Evolutionary conservation across 345 rosid species (phyloP).

Genomic region (Syzygium aromaticum): DNA sequence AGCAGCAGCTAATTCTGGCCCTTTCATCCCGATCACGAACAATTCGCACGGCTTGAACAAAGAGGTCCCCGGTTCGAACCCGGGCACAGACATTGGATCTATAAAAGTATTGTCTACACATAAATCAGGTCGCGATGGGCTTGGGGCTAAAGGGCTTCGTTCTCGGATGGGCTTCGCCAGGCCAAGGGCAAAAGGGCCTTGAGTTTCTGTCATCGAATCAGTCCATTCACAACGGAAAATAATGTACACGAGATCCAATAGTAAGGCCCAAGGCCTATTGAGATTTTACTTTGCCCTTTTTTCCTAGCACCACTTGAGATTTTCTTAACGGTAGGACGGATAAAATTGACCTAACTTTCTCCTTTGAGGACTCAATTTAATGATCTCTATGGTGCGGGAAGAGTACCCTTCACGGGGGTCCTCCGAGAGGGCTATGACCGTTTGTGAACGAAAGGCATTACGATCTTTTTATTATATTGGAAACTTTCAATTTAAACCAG

Average conservation of each 20-base stretch:
- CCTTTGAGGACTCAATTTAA: neutral
- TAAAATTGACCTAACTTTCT: neutral
- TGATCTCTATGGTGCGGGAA: neutral
- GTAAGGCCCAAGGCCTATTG: neutral
- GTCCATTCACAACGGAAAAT: neutral
- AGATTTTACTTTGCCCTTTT: neutral
- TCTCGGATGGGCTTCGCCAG: neutral
- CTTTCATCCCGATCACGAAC: neutral
- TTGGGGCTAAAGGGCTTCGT: neutral
- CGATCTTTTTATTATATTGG: neutral
- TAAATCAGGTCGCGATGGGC: neutral
- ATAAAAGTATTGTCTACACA: neutral
- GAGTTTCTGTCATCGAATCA: neutral
- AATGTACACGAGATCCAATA: neutral
- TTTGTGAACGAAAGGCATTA: neutral
- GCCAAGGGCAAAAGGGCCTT: neutral
- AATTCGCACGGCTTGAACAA: neutral
- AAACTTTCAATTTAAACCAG: neutral
- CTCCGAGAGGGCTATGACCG: neutral
- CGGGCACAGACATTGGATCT: slow-evolving; percentile 25
- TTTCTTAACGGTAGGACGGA: neutral
- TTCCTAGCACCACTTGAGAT: neutral
- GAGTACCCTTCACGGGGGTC: neutral
- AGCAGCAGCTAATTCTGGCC: neutral
- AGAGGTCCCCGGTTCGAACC: slow-evolving; percentile 68